A percentile compares a stretch with the other conserved stretches of the same genome.
Evolutionary conservation across 202 grass and related monocot genomes (phyloP).

Genomic region (Panicum virgatum): DNA sequence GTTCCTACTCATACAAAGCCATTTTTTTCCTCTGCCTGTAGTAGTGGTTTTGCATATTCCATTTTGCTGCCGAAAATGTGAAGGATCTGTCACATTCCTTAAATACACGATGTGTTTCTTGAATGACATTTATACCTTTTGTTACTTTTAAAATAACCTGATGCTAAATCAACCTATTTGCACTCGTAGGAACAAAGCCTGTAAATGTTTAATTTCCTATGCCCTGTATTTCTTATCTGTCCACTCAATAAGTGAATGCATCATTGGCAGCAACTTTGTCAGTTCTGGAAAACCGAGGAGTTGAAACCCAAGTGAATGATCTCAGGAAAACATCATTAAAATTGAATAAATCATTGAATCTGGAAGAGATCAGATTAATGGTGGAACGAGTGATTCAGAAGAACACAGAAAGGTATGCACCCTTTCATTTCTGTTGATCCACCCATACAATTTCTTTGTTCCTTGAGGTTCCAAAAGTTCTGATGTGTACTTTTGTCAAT

Average conservation of each 20-base stretch:
- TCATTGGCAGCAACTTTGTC: constrained; percentile 56
- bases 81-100: not conserved
- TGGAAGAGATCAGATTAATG: constrained; percentile 67
- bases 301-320: constrained; percentile 49
- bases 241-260: not conserved
- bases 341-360: constrained; percentile 62
- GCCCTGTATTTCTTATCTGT: not conserved
- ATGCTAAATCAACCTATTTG: not conserved
- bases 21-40: not conserved
- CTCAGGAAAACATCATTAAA: constrained; percentile 50
- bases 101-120: not conserved
- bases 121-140: not conserved
- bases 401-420: constrained; percentile 57
- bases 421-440: not conserved
- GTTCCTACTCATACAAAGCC: not conserved
- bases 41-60: not conserved
- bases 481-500: constrained; percentile 33
- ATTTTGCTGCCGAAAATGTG: not conserved
- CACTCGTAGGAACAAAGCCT: not conserved
- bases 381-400: constrained; percentile 59
- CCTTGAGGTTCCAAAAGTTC: not conserved
- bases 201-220: not conserved
- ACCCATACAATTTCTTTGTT: not conserved
- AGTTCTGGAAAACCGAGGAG: constrained; percentile 41
- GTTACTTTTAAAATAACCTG: not conserved